A percentile compares a stretch with the other conserved stretches of the same genome.
Conservation (phyloP, 163 green algal species). For the Chlamydomonas reinhardtii region DNA sequence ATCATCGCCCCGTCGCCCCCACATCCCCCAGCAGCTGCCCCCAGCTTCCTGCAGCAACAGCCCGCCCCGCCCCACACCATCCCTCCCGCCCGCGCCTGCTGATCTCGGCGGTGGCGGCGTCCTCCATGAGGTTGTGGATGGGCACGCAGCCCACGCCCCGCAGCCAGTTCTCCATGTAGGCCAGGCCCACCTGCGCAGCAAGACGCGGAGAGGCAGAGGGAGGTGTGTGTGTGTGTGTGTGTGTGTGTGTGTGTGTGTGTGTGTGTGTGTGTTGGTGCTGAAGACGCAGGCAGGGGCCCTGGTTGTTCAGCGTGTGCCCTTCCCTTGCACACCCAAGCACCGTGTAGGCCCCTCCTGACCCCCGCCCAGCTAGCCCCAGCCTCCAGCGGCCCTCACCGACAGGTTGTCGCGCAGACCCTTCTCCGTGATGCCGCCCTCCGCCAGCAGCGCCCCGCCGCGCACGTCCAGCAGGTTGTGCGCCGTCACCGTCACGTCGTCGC, state of each 20-base stretch:
- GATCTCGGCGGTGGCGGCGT: slow-evolving; percentile 94
- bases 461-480: slow-evolving; percentile 74
- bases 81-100: slow-evolving; percentile 70
- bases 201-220: too few species aligned
- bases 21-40: not conserved
- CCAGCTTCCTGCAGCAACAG: not conserved
- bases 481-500: slow-evolving; percentile 79
- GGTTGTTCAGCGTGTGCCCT: too few species aligned
- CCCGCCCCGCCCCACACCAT: not conserved
- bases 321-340: too few species aligned
- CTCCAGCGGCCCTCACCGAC: too few species aligned
- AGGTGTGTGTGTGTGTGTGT: too few species aligned
- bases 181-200: slow-evolving; percentile 70
- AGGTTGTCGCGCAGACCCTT: slow-evolving; percentile 86
- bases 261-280: too few species aligned
- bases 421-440: slow-evolving; percentile 70
- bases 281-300: too few species aligned
- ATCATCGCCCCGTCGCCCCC: not conserved
- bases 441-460: slow-evolving; percentile 46
- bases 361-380: too few species aligned
- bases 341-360: too few species aligned
- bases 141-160: slow-evolving; percentile 90
- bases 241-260: too few species aligned
- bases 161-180: slow-evolving; percentile 93
- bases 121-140: slow-evolving; percentile 95